Base-by-base conservation (phyloP, 345 rosid genomes). In the Sonneratia caseolaris region DNA sequence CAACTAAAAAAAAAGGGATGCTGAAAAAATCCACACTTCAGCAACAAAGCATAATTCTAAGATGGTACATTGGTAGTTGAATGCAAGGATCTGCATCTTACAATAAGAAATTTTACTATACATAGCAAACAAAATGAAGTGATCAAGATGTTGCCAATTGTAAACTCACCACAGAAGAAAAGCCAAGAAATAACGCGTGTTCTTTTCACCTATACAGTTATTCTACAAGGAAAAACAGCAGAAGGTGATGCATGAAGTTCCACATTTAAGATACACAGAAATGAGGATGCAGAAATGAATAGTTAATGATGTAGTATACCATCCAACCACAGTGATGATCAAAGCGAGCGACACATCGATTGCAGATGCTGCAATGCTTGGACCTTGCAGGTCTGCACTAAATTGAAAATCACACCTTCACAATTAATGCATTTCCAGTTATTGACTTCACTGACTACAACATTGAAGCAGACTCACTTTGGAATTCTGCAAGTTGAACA, bases 301-400 rank as follows among this genome's bases (percentile, higher is more conserved):
- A 12, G 66, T 12, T 3, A 48, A 71, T 65, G 24, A 18, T 32
- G 51, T 2, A 43, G 43, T 59, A 0, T 73, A 93, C 98, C 98
- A 91, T 93, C 98, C 98, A 93, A 64, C 98, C 96, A 78, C 97
- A 93, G 70, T 93, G 98, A 84, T 93, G 98, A 69, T 93, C 98
- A 80, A 93, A 93, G 47, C 98, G 91, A 57, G 97, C 98, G 42
- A 93, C 92, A 84, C 98, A 93, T 14, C 92, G 89, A 80, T 86
- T 80, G 65, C 97, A 93, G 76, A 93, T 83, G 84, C 98, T 85
- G 80, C 98, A 93, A 77, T 91, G 97, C 83, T 93, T 93, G 76
- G 96, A 93, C 82, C 98, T 87, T 72, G 98, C 97, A 75, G 98
- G 98, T 81, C 98, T 93, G 75, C 38, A 70, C 49, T 37, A 66